phyloP scores from a whole-genome alignment of 1,284 basidiomycete genomes.

The Exobasidium cylindrosporum region DNA sequence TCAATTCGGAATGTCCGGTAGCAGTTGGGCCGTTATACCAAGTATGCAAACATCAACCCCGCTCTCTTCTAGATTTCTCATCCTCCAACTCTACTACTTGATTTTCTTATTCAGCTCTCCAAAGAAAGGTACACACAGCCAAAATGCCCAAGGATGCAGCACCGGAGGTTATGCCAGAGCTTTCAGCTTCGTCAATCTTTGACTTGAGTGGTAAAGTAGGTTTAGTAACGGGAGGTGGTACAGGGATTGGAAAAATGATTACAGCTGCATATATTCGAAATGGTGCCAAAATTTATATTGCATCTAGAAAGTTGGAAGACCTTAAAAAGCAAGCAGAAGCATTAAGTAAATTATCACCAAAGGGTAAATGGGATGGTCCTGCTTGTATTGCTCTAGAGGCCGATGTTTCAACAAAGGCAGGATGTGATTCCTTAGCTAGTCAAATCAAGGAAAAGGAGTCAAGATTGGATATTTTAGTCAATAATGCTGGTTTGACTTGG shows the following conservation, averaged over 20 bases:
- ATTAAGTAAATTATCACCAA: constrained; percentile 33
- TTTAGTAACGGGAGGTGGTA: constrained; percentile 70
- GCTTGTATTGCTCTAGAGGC: constrained; percentile 41
- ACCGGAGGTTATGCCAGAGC: constrained; percentile 58
- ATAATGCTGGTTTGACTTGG: constrained; percentile 64
- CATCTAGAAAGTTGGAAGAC: constrained; percentile 67
- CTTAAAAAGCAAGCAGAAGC: constrained; percentile 63
- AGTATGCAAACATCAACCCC: not conserved
- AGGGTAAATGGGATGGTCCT: constrained; percentile 22
- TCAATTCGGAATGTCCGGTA: too few relatives aligned
- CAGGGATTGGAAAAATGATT: constrained; percentile 63
- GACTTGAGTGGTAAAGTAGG: constrained; percentile 69
- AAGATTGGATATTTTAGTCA: constrained; percentile 62
- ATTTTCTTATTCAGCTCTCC: too few relatives aligned
- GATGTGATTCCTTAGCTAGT: constrained; percentile 71
- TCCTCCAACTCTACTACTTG: too few relatives aligned
- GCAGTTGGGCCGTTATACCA: not conserved
- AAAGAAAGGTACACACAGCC: not conserved
- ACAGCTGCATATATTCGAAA: constrained; percentile 75
- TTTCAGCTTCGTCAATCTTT: constrained; percentile 66
- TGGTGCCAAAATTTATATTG: constrained; percentile 76
- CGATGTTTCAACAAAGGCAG: constrained; percentile 64
- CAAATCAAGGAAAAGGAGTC: constrained; percentile 69
- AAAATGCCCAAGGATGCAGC: constrained; percentile 51
- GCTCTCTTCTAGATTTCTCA: not conserved